These are phyloP conservation scores for Saccharomyces hybrid DNA, from an alignment of 1,139 yeast genomes.

Conservation along the genomic window DNA sequence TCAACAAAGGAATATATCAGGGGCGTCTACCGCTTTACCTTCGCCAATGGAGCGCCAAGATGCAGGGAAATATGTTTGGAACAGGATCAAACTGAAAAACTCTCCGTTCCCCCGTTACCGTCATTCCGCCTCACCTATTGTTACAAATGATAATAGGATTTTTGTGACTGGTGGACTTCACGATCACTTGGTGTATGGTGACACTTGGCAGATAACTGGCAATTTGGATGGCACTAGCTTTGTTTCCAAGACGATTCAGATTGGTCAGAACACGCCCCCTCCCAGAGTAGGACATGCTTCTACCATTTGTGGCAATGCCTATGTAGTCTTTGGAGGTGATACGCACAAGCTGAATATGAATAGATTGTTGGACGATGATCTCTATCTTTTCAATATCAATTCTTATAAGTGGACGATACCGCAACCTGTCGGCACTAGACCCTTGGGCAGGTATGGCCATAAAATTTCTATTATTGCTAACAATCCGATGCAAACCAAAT, in stretches of 20 bases:
- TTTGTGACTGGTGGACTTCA: constrained; percentile 90
- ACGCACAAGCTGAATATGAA: constrained; percentile 74
- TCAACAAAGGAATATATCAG: constrained; percentile 27
- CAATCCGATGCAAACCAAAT: constrained; percentile 58
- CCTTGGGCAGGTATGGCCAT: constrained; percentile 92
- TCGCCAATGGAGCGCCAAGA: not conserved
- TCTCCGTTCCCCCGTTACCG: constrained; percentile 91
- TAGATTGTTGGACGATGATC: constrained; percentile 78
- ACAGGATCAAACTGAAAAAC: constrained; percentile 38
- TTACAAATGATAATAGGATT: constrained; percentile 73
- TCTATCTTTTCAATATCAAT: constrained; percentile 83
- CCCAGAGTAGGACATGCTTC: constrained; percentile 97
- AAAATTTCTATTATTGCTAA: constrained; percentile 56
- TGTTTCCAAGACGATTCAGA: constrained; percentile 58
- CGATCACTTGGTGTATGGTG: constrained; percentile 86
- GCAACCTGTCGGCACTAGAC: constrained; percentile 71
- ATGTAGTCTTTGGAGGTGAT: constrained; percentile 93
- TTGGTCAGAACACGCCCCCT: constrained; percentile 70
- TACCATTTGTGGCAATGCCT: constrained; percentile 92
- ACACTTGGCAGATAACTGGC: constrained; percentile 70
- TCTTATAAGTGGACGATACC: constrained; percentile 90
- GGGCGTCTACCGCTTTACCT: constrained; percentile 22
- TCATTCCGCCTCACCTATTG: constrained; percentile 70
- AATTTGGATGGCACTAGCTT: constrained; percentile 37
- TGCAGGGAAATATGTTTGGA: not conserved